phyloP scores from a whole-genome alignment of 164 flowering plant species.

The Tinospora cordifolia region DNA sequence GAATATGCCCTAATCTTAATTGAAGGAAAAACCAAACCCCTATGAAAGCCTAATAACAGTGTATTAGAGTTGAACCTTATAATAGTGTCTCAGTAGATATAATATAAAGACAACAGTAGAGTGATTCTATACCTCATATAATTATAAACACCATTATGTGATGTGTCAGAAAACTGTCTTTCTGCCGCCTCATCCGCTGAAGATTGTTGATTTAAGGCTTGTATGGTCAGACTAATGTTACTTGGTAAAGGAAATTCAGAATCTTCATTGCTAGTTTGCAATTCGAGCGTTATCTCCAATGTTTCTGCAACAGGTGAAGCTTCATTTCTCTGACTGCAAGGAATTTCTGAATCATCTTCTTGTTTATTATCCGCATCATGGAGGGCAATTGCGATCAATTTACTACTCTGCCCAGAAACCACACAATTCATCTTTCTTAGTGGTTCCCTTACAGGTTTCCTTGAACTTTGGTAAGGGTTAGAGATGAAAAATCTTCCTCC shows the following conservation, averaged over 20 bases:
- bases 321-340: constrained; percentile 29
- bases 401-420: constrained; percentile 33
- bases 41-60: background rate
- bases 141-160: constrained; percentile 37
- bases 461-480: constrained; percentile 19
- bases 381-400: constrained; percentile 60
- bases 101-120: background rate
- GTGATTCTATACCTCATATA: constrained; percentile 56
- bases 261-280: constrained; percentile 30
- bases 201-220: constrained; percentile 29
- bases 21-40: background rate
- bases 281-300: constrained; percentile 60
- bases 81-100: background rate
- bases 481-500: constrained; percentile 26
- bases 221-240: constrained; percentile 36
- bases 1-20: too few species aligned
- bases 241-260: constrained; percentile 39
- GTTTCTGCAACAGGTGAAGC: constrained; percentile 26
- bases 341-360: constrained; percentile 22
- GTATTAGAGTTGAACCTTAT: background rate
- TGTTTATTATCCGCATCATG: constrained; percentile 24
- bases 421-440: constrained; percentile 31
- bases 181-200: constrained; percentile 17
- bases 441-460: constrained; percentile 20
- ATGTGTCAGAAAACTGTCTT: constrained; percentile 27